These are phyloP conservation scores for Ilyonectria destructans DNA, from an alignment of 2,329 filamentous ascomycete species.

Conservation along the genomic window DNA sequence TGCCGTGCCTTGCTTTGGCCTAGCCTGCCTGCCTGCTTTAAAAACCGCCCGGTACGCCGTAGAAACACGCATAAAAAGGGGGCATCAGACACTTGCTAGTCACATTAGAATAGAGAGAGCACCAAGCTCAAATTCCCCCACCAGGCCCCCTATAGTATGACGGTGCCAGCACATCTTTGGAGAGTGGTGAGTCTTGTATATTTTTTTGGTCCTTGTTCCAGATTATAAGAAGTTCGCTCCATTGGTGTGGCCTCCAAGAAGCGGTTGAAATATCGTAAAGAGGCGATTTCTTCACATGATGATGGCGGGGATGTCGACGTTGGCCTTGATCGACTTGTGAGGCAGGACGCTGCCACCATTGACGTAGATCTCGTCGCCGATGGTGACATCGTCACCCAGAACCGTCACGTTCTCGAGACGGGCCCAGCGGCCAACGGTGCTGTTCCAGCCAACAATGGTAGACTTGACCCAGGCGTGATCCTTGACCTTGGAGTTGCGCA, in stretches of 20 bases:
- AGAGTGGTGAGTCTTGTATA: constrained; percentile 49
- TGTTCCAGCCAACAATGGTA: constrained; percentile 99
- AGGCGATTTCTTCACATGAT: constrained; percentile 70
- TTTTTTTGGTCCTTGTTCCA: constrained; percentile 42
- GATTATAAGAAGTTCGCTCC: constrained; percentile 37
- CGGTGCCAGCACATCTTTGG: constrained; percentile 48
- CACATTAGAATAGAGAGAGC: constrained; percentile 47
- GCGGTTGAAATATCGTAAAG: constrained; percentile 17
- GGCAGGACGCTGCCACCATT: constrained; percentile 96
- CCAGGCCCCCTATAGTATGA: constrained; percentile 43
- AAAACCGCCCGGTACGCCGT: constrained; percentile 49
- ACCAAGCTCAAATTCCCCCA: constrained; percentile 42
- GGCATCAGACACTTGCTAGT: constrained; percentile 49
- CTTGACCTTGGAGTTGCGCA: constrained; percentile 94
- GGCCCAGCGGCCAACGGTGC: constrained; percentile 94
- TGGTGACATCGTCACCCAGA: constrained; percentile 96
- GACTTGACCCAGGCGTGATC: constrained; percentile 99
- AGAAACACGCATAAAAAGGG: constrained; percentile 51
- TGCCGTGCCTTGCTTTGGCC: constrained; percentile 38
- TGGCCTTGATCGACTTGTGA: constrained; percentile 99
- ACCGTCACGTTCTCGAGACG: constrained; percentile 98
- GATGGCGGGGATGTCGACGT: constrained; percentile 86
- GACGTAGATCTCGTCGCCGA: constrained; percentile 98
- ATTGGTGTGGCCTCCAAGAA: constrained; percentile 46
- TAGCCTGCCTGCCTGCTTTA: constrained; percentile 44